Evolutionary conservation across 2,329 filamentous ascomycete genomes (phyloP), one percentile per base, ranked within the genome.

Genomic region (Curvularia eragrostidis): DNA sequence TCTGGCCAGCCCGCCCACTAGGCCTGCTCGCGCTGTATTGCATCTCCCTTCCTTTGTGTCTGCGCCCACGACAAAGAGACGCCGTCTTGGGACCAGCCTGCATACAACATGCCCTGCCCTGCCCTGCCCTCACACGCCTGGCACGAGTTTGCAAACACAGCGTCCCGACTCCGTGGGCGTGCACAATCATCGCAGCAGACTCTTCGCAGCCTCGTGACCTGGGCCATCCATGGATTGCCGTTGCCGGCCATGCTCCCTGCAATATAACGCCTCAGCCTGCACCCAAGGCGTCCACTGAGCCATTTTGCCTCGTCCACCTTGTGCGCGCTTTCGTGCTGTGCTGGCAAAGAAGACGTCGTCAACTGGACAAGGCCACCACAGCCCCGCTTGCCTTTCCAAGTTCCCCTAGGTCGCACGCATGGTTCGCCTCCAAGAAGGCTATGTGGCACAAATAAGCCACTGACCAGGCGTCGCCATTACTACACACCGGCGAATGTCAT

Each of bases 311-410:
- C 55, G 10, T 63, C 58, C 63, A 54, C 58, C 56, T 39, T 43
- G 56, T 70, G 64, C 26, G 3, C 24, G 56, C 56, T 52, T 28
- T 58, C 26, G 61, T 71, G 67, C 65, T 72, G 63, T 63, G 65
- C 62, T 72, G 70, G 64, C 61, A 61, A 24, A 36, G 34, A 30
- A 18, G 19, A 13, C 12, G 19, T 13, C 19, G 39, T 39, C 48
- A 23, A 52, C 30, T 51, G 47, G 39, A 8, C 43, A 10, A 7
- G 4, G 24, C 34, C 39, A 21, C 15, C 26, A 26, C 9, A 4
- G 39, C 48, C 41, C 48, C 41, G 30, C 28, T 44, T 21, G 39
- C 26, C 36, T 30, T n/a, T 30, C 43, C 44, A 50, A 53, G 30
- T 44, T 48, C 50, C 43, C 48, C 32, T 57, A 46, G 12, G 44